Percentiles rank a stretch among this genome's conserved stretches.
Evolutionary conservation across 2,329 filamentous ascomycete species (phyloP).

Genomic region (Cordyceps cicadae): DNA sequence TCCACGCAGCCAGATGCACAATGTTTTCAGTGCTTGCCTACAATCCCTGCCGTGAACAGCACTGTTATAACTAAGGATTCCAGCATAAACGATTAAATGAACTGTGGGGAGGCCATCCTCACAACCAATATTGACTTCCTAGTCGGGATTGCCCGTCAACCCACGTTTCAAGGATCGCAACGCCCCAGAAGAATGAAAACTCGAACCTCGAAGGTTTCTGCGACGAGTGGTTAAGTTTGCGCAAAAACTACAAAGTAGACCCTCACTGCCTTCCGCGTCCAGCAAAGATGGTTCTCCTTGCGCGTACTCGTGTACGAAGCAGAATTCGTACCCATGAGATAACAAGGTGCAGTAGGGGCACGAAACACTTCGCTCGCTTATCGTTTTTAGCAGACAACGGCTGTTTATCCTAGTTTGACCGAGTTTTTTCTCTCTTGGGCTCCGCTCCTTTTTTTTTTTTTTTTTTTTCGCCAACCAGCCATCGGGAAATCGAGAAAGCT

Average conservation of each 20-base stretch:
- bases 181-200: background rate
- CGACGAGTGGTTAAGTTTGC: background rate
- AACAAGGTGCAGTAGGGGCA: background rate
- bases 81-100: background rate
- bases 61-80: background rate
- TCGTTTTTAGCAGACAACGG: background rate
- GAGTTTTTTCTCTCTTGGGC: background rate
- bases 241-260: too few relatives aligned
- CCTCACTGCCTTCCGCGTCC: too few relatives aligned
- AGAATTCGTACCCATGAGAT: background rate
- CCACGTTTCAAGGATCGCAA: background rate
- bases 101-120: background rate
- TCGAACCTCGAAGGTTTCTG: background rate
- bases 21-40: background rate
- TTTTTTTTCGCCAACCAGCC: background rate
- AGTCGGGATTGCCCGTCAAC: background rate
- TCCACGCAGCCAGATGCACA: too few relatives aligned
- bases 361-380: background rate
- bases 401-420: background rate
- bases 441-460: background rate
- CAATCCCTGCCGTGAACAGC: background rate
- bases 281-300: too few relatives aligned
- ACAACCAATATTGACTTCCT: background rate
- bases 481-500: too few relatives aligned
- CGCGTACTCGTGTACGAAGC: too few relatives aligned